These are phyloP conservation scores for Physaria fendleri DNA, from an alignment of 345 rosid genomes.

Conservation along the genomic window DNA sequence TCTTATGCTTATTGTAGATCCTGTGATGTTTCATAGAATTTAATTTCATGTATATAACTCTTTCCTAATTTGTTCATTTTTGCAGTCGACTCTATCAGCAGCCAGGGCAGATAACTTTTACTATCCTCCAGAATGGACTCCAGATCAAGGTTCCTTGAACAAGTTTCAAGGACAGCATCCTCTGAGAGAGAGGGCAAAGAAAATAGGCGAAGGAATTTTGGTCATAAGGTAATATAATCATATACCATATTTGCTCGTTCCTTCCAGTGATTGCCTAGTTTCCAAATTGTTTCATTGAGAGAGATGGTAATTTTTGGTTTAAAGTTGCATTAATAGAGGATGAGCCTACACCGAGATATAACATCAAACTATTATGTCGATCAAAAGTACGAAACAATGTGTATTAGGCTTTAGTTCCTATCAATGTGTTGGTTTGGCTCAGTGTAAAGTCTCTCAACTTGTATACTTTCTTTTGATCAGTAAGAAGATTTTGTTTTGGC, in stretches of 20 bases:
- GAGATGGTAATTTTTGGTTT: neutral
- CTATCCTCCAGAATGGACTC: constrained; percentile 96
- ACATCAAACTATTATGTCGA: neutral
- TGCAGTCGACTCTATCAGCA: too few relatives aligned
- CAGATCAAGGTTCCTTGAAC: constrained; percentile 88
- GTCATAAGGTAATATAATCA: constrained; percentile 58
- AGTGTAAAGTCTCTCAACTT: neutral
- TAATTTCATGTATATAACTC: neutral
- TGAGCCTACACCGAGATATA: neutral
- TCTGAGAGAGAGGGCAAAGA: constrained; percentile 84
- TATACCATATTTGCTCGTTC: neutral
- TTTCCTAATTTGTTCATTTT: neutral
- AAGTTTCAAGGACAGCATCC: constrained; percentile 98
- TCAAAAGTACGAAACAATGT: neutral
- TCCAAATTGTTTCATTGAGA: neutral
- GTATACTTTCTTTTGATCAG: neutral
- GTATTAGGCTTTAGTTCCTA: neutral
- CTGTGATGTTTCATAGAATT: neutral
- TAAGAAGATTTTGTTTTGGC: neutral
- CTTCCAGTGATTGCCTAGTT: neutral
- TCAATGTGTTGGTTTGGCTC: neutral
- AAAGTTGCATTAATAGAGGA: neutral
- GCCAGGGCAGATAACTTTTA: constrained; percentile 98
- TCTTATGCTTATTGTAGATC: neutral
- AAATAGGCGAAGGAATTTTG: constrained; percentile 87